phyloP scores from a whole-genome alignment of 1,284 basidiomycete genomes.

The Ustilago tritici region DNA sequence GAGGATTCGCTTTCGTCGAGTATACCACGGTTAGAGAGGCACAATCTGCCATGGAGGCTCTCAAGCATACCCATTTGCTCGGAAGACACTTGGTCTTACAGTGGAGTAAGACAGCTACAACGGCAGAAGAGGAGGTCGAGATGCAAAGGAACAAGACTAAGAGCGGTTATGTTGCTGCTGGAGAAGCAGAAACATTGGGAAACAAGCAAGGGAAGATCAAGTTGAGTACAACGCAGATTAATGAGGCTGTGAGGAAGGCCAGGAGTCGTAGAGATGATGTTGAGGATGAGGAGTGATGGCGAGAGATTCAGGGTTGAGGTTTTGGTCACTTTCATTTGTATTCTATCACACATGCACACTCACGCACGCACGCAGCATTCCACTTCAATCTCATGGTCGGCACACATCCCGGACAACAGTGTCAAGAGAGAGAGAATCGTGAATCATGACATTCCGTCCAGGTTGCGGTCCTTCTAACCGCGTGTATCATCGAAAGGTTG shows the following conservation, averaged over 20 bases:
- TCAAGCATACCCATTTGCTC: slow-evolving; percentile 93
- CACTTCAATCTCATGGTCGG: background rate
- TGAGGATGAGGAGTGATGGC: slow-evolving; percentile 31
- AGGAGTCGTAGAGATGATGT: slow-evolving; percentile 25
- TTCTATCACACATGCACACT: slow-evolving; percentile 8
- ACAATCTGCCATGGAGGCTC: slow-evolving; percentile 64
- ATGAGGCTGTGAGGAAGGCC: slow-evolving; percentile 37
- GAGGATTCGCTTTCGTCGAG: slow-evolving; percentile 96
- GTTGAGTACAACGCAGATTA: slow-evolving; percentile 49
- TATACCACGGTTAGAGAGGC: slow-evolving; percentile 65
- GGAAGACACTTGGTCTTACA: slow-evolving; percentile 93
- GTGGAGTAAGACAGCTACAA: slow-evolving; percentile 77
- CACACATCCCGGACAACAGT: no score
- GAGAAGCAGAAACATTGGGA: background rate
- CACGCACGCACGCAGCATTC: background rate
- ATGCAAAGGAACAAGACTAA: slow-evolving; percentile 54
- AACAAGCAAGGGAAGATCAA: slow-evolving; percentile 48
- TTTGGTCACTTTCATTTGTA: slow-evolving; percentile 1
- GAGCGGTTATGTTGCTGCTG: slow-evolving; percentile 8
- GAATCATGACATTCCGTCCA: background rate
- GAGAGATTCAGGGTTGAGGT: slow-evolving; percentile 3
- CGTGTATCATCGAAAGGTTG: background rate
- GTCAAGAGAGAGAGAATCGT: background rate
- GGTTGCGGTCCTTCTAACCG: background rate
- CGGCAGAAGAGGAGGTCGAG: slow-evolving; percentile 39